These are phyloP conservation scores for Pyrenochaeta sp. DNA, from an alignment of 2,329 filamentous ascomycete species.

Conservation along the genomic window DNA sequence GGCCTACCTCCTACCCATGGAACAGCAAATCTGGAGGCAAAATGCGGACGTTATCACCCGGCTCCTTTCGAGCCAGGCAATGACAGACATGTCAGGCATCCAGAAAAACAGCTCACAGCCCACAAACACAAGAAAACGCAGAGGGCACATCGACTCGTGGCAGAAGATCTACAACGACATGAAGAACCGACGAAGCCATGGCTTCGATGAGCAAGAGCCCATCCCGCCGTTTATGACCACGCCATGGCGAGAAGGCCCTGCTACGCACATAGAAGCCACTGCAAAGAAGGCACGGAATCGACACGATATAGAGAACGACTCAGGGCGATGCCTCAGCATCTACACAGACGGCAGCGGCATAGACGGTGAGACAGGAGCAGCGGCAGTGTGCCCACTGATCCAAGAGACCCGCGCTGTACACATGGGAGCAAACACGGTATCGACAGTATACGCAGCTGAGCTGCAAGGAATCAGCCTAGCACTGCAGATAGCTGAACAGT, in stretches of 20 bases:
- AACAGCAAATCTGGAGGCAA: constrained; percentile 24
- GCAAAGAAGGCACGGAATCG: constrained; percentile 12
- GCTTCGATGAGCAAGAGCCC: constrained; percentile 13
- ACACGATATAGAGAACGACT: constrained; percentile 19
- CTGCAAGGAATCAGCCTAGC: constrained; percentile 24
- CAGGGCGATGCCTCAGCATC: constrained; percentile 22
- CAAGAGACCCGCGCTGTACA: constrained; percentile 18
- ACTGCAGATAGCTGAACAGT: constrained; percentile 22
- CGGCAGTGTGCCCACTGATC: constrained; percentile 19
- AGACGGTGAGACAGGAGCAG: constrained; percentile 19
- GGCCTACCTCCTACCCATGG: constrained; percentile 17
- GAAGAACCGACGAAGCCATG: constrained; percentile 8
- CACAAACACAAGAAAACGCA: constrained; percentile 7
- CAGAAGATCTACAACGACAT: constrained; percentile 19
- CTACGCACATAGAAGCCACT: constrained; percentile 18
- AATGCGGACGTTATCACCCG: constrained; percentile 17
- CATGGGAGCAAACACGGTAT: constrained; percentile 14
- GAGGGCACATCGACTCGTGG: constrained; percentile 8
- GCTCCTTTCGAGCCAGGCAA: constrained; percentile 13
- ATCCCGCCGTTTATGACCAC: constrained; percentile 21
- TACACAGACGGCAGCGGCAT: constrained; percentile 30
- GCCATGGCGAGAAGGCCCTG: constrained; percentile 14
- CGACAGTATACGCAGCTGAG: constrained; percentile 18
- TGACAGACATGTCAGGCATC: constrained; percentile 13
- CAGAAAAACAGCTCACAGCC: constrained; percentile 4